phyloP scores from a whole-genome alignment of 441 rosid genomes.

The Adansonia madagascariensis region DNA sequence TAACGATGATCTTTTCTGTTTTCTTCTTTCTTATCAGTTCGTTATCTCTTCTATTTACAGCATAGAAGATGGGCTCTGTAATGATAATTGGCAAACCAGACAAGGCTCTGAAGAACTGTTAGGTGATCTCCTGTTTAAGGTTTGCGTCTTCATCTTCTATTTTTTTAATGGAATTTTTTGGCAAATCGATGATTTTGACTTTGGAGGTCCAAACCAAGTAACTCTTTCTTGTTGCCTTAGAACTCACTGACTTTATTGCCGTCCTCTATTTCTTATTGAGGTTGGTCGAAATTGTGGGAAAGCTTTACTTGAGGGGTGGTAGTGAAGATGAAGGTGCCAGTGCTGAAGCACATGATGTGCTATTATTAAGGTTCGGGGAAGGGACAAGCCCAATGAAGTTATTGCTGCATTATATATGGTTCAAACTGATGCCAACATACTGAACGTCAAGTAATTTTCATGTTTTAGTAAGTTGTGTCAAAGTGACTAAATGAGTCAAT shows the following conservation, averaged over 20 bases:
- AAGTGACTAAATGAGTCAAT: slow-evolving; percentile 4
- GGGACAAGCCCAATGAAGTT: slow-evolving; percentile 94
- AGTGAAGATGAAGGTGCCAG: slow-evolving; percentile 99
- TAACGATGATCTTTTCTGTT: slow-evolving; percentile 14
- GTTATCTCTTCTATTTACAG: slow-evolving; percentile 97
- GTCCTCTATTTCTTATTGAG: slow-evolving; percentile 40
- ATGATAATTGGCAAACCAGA: slow-evolving; percentile 98
- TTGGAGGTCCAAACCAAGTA: slow-evolving; percentile 20
- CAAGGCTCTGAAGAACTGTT: slow-evolving; percentile 99
- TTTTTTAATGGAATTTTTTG: not conserved
- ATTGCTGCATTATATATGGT: slow-evolving; percentile 99
- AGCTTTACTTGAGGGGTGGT: slow-evolving; percentile 99
- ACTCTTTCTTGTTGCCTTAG: slow-evolving; percentile 15
- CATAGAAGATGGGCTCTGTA: slow-evolving; percentile 99
- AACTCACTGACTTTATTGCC: slow-evolving; percentile 20
- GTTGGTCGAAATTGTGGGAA: slow-evolving; percentile 99
- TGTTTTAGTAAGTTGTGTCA: slow-evolving; percentile 21
- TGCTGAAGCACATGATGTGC: slow-evolving; percentile 99
- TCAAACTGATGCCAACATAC: slow-evolving; percentile 95
- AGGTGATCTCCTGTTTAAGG: slow-evolving; percentile 99
- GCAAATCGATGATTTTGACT: slow-evolving; percentile 5
- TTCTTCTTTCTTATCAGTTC: slow-evolving; percentile 57
- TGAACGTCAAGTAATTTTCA: slow-evolving; percentile 89
- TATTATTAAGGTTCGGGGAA: slow-evolving; percentile 95
- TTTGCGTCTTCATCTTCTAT: slow-evolving; percentile 30